Evolutionary conservation across 495 filamentous ascomycete species (phyloP), one percentile per base, ranked within the genome.

Genomic region (Tetracladium marchalianum): DNA sequence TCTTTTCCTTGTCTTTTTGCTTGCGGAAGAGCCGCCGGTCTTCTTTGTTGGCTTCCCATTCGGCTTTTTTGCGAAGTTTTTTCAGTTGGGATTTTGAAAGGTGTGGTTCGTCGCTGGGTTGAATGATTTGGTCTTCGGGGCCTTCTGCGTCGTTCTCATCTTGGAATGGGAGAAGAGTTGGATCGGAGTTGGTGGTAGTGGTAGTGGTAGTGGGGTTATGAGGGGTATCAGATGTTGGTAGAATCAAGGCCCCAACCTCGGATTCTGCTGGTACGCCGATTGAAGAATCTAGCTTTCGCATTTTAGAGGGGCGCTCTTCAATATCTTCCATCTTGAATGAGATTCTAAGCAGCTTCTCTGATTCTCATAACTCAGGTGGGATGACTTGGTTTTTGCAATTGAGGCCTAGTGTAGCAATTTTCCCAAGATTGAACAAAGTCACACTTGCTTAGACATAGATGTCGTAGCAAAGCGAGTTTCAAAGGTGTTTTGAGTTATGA

Each of bases 11-110:
- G 5, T 72, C 65, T 60, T 88, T 89, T 47, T 88, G 80, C 59
- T 81, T 86, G 22, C 86, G 80, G 40, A 76, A 75, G 5, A 56
- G 64, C 55, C 82, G 88, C 57, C 88, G 84, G n/a, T 70, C 66
- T 11, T 80, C 79, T 43, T 77, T 79, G 11, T 70, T 72, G 6
- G 72, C 73, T 44, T 88, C 85, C 77, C 80, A 90, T 59, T 68
- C 62, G 58, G 85, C 67, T 47, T 73, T 67, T 31, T 75, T 74
- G 27, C 65, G 72, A 19, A 87, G 66, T 55, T 85, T 88, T 63
- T 90, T 95, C 39, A 78, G 62, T 50, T 87, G 81, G 51, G 78
- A 90, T 53, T 95, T 98, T 11, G 92, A 95, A 31, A 85, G 52
- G 27, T 54, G 53, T 1, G 64, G 63, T 8, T 48, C 35, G 15